phyloP scores from a whole-genome alignment of 306 rosid genomes.

The Begonia loranthoides region DNA sequence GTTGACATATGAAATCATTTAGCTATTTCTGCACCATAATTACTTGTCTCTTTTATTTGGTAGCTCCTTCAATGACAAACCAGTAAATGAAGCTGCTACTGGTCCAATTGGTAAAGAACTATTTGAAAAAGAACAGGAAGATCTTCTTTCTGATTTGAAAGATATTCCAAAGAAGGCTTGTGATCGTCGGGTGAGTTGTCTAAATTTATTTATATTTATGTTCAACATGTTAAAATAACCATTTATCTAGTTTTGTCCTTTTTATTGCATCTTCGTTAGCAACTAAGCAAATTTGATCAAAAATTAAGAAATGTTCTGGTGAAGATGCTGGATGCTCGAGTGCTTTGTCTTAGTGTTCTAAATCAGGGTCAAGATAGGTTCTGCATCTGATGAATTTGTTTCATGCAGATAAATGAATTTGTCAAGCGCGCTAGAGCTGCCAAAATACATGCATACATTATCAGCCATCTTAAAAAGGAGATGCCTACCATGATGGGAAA shows the following conservation, averaged over 20 bases:
- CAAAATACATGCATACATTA: conserved; percentile 81
- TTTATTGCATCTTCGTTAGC: no score
- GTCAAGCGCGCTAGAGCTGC: conserved; percentile 91
- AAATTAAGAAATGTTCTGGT: no score
- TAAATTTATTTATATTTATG: neutral
- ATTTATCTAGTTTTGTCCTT: neutral
- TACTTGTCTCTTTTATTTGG: neutral
- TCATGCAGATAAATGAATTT: conserved; percentile 72
- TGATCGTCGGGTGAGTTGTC: conserved; percentile 67
- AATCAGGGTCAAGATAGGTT: no score
- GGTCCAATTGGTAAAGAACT: conserved; percentile 81
- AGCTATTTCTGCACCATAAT: no score
- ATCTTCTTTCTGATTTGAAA: conserved; percentile 80
- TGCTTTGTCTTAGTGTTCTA: no score
- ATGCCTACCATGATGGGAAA: conserved; percentile 93
- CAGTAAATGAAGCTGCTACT: conserved; percentile 26
- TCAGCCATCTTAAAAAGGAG: conserved; percentile 71
- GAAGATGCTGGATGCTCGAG: no score
- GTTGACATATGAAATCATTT: no score
- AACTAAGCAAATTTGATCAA: no score
- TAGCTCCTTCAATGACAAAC: conserved; percentile 94
- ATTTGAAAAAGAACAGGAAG: conserved; percentile 82
- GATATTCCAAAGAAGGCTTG: conserved; percentile 93
- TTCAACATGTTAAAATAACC: neutral
- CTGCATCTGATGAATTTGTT: no score